Evolutionary conservation across 306 rosid genomes (phyloP).

Genomic region (Medicago ruthenica): DNA sequence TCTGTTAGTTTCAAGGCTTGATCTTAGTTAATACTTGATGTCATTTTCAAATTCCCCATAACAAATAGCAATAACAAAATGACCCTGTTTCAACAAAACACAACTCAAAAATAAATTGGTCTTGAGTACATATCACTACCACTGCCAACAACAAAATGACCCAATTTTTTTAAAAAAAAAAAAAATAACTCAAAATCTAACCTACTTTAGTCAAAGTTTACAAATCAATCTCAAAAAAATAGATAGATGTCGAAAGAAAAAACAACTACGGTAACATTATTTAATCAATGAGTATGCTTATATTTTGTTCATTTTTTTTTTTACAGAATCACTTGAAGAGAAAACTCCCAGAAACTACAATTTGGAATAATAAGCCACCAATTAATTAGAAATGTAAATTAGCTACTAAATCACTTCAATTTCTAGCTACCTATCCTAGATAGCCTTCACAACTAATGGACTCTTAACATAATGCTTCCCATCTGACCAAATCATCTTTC

Average conservation of each 20-base stretch:
- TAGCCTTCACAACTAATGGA: slow-evolving; percentile 64
- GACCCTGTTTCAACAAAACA: no score
- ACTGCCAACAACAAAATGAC: no score
- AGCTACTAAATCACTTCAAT: slow-evolving; percentile 29
- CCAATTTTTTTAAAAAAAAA: no score
- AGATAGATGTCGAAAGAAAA: not conserved
- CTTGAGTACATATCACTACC: no score
- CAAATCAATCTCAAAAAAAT: not conserved
- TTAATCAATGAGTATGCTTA: not conserved
- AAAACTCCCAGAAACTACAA: not conserved
- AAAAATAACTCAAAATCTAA: slow-evolving; percentile 32
- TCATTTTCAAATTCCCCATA: no score
- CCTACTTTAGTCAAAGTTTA: slow-evolving; percentile 1
- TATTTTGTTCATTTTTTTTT: not conserved
- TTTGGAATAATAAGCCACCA: slow-evolving; percentile 7
- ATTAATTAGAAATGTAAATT: slow-evolving; percentile 29
- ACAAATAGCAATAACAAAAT: no score
- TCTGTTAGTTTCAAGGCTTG: no score
- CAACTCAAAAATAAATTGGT: no score
- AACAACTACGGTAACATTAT: not conserved
- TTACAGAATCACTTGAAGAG: slow-evolving; percentile 12
- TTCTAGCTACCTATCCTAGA: slow-evolving; percentile 51
- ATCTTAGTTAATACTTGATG: no score
- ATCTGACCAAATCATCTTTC: not conserved
- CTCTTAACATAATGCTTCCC: not conserved